Conservation (phyloP, 306 rosid species). For the Rosa persica region DNA sequence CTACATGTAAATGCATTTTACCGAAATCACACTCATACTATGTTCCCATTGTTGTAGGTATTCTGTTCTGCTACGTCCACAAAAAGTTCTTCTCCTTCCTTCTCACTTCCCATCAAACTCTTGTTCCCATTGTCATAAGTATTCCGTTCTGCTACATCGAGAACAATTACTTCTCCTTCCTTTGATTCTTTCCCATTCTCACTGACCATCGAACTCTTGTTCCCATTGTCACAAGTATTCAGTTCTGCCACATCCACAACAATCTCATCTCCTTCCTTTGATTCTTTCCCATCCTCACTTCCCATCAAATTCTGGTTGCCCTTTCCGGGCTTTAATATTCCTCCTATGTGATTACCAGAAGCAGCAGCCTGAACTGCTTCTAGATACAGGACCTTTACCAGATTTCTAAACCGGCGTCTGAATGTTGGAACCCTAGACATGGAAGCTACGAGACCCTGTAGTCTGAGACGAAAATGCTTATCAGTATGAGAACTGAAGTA, state of each 20-base stretch:
- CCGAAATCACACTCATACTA: conserved; percentile 18
- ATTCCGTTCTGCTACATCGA: neutral
- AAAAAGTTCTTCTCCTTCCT: conserved; percentile 19
- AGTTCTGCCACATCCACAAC: neutral
- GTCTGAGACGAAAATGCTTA: conserved; percentile 32
- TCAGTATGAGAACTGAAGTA: neutral
- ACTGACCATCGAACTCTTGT: neutral
- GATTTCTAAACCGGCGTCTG: conserved; percentile 55
- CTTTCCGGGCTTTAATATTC: conserved; percentile 9
- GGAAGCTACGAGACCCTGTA: conserved; percentile 69
- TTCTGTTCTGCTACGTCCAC: neutral
- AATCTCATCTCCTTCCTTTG: conserved; percentile 19
- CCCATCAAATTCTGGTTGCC: conserved; percentile 4
- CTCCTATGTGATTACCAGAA: conserved; percentile 39
- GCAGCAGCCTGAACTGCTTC: conserved; percentile 58
- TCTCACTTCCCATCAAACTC: conserved; percentile 15
- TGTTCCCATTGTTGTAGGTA: conserved; percentile 9
- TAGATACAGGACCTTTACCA: conserved; percentile 58
- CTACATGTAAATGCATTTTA: neutral
- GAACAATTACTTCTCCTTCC: conserved; percentile 14
- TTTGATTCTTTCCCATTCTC: neutral
- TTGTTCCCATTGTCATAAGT: conserved; percentile 13
- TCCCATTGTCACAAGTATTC: neutral
- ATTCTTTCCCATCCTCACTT: neutral
- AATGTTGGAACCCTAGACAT: conserved; percentile 74